Base-by-base conservation (phyloP, 2,329 filamentous ascomycete species). In the Madurella fahalii region DNA sequence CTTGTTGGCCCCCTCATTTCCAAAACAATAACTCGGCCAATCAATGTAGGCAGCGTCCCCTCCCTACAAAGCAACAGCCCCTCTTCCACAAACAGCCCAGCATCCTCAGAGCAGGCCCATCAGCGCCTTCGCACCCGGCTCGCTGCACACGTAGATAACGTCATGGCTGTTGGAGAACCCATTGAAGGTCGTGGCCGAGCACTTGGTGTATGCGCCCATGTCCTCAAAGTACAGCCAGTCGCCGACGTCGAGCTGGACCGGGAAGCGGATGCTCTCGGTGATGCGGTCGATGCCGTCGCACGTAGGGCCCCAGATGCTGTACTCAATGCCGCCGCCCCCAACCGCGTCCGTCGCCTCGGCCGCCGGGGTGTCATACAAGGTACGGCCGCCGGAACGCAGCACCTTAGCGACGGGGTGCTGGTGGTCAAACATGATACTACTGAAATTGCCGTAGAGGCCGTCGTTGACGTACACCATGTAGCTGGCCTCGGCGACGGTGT, bases 381-480 rank as follows among this genome's bases (percentile, higher is more conserved):
- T 80, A 57, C 77, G 74, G 59, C 79, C 72, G 57, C 79, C 77
- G 17, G 80, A 76, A 62, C 84, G 86, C 52, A 99, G 78, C 55
- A 97, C 82, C 72, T 88, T 89, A 53, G 93, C 90, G 44, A 88
- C 74, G 1, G 94, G 94, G 66, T 95, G 83, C 79, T 99, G 94
- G 73, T 97, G 94, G 68, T 97, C 94, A 71, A 96, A 99, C 78
- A 97, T 96, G 80, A 97, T 97, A 83, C 91, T 95, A 62, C 90
- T 95, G 69, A 99, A 97, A 77, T 97, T 97, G 67, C 94, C 94
- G 68, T 99, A 99, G 51, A 97, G 87, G 30, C 94, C 94, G 64
- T 99, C 94, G 69, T 99, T 99, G 70, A 97, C 77, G 71, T 99
- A 99, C 45, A 96, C 76, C 94, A 97, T 99, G 79, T 95, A 96